Conservation (phyloP, 2,329 filamentous ascomycete genomes). For the Ophiostoma pallidulum region DNA sequence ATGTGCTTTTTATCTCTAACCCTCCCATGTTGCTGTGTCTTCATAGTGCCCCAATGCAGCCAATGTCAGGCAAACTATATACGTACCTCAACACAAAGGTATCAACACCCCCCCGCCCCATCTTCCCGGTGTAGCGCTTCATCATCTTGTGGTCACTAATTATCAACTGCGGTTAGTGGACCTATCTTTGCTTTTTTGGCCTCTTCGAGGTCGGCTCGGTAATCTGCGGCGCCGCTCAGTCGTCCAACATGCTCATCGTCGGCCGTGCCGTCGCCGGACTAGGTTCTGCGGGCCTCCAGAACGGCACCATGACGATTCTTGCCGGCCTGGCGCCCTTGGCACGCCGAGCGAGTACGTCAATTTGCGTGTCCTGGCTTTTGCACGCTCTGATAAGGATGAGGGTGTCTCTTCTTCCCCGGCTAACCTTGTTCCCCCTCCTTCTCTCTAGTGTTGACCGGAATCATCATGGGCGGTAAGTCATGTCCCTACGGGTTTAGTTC, state of each 20-base stretch:
- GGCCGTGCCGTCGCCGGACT: conserved; percentile 44
- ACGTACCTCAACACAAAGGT: conserved; percentile 31
- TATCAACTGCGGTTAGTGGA: conserved; percentile 21
- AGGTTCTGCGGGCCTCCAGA: conserved; percentile 40
- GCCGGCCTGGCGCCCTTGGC: conserved; percentile 29
- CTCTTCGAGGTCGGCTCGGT: conserved; percentile 47
- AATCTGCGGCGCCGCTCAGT: conserved; percentile 40
- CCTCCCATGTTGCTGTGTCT: too few species aligned
- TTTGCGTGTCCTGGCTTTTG: too few species aligned
- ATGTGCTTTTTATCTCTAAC: too few species aligned
- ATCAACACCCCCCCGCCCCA: neutral
- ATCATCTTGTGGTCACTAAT: too few species aligned
- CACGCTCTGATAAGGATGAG: too few species aligned
- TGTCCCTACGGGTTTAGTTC: too few species aligned
- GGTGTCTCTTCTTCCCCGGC: too few species aligned
- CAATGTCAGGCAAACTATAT: conserved; percentile 42
- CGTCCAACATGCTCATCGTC: conserved; percentile 42
- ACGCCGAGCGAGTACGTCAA: conserved; percentile 27
- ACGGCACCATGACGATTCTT: conserved; percentile 42
- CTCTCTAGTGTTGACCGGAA: too few species aligned
- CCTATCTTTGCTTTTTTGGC: conserved; percentile 31
- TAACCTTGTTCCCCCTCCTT: too few species aligned
- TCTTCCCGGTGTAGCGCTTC: neutral
- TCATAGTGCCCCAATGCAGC: conserved; percentile 42
- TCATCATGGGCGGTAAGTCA: too few species aligned